phyloP scores from a whole-genome alignment of 352 stramenopile species.

The Globisporangium paroecandrum region DNA sequence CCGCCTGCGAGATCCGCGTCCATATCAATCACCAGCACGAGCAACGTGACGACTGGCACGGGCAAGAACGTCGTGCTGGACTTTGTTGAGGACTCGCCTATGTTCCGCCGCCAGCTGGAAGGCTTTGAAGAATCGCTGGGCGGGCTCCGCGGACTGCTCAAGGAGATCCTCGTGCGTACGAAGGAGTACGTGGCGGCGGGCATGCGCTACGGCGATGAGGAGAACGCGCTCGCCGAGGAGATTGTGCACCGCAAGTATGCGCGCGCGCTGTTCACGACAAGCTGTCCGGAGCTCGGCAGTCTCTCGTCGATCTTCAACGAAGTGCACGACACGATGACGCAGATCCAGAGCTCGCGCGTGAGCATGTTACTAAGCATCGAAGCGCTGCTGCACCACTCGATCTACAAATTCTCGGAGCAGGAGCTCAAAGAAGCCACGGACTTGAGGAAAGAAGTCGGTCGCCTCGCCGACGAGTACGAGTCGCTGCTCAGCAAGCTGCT shows the following conservation, averaged over 20 bases:
- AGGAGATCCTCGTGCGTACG: slow-evolving; percentile 61
- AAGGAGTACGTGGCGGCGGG: slow-evolving; percentile 78
- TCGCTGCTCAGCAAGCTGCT: slow-evolving; percentile 74
- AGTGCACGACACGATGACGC: slow-evolving; percentile 75
- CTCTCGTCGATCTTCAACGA: slow-evolving; percentile 80
- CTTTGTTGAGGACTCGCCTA: slow-evolving; percentile 84
- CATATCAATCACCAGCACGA: slow-evolving; percentile 19
- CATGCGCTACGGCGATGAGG: slow-evolving; percentile 61
- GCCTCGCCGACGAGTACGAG: slow-evolving; percentile 80
- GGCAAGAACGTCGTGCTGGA: slow-evolving; percentile 83
- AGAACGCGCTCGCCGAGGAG: slow-evolving; percentile 67
- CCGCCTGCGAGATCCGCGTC: slow-evolving; percentile 5
- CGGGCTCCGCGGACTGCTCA: slow-evolving; percentile 58
- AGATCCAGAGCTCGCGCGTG: slow-evolving; percentile 80
- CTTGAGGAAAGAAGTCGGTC: slow-evolving; percentile 59
- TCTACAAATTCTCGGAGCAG: slow-evolving; percentile 65
- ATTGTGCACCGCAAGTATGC: slow-evolving; percentile 75
- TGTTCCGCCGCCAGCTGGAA: slow-evolving; percentile 80
- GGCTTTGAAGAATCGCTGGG: slow-evolving; percentile 74
- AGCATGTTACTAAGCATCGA: slow-evolving; percentile 84
- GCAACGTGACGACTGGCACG: slow-evolving; percentile 29
- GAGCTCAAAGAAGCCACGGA: slow-evolving; percentile 75
- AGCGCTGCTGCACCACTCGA: slow-evolving; percentile 60
- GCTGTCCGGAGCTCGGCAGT: slow-evolving; percentile 59
- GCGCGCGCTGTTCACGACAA: slow-evolving; percentile 84